phyloP scores from a whole-genome alignment of 2,329 filamentous ascomycete species.

The Diaporthe capsici region DNA sequence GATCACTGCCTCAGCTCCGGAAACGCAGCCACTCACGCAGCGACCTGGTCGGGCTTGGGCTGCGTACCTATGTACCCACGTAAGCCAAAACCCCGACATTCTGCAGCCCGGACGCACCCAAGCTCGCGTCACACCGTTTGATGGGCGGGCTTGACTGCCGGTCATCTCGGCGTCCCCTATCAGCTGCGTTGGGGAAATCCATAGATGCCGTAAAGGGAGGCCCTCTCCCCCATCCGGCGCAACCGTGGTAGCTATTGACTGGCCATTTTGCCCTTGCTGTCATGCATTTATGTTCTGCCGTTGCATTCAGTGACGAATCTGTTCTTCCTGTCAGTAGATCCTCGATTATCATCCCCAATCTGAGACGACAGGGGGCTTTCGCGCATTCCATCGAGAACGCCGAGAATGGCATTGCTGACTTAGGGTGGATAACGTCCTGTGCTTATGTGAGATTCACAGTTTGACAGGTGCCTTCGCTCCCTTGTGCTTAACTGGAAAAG shows the following conservation, averaged over 20 bases:
- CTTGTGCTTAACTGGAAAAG: background rate
- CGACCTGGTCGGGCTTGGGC: slow-evolving; percentile 7
- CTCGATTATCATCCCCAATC: background rate
- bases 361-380: background rate
- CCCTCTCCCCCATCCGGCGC: background rate
- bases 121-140: slow-evolving; percentile 24
- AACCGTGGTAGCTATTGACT: background rate
- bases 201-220: slow-evolving; percentile 6
- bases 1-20: slow-evolving; percentile 27
- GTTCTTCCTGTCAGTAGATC: background rate
- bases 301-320: background rate
- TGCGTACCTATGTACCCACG: slow-evolving; percentile 4
- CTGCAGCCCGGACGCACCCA: slow-evolving; percentile 25
- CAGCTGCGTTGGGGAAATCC: slow-evolving; percentile 28
- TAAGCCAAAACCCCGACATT: slow-evolving; percentile 11
- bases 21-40: slow-evolving; percentile 17
- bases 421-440: background rate
- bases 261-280: background rate
- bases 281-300: background rate
- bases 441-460: slow-evolving; percentile 19
- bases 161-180: slow-evolving; percentile 27
- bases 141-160: slow-evolving; percentile 18
- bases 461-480: background rate
- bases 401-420: background rate
- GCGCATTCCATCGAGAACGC: background rate